Evolutionary conservation across 768 basidiomycete genomes (phyloP).

Genomic region (Lyophyllum semitale): DNA sequence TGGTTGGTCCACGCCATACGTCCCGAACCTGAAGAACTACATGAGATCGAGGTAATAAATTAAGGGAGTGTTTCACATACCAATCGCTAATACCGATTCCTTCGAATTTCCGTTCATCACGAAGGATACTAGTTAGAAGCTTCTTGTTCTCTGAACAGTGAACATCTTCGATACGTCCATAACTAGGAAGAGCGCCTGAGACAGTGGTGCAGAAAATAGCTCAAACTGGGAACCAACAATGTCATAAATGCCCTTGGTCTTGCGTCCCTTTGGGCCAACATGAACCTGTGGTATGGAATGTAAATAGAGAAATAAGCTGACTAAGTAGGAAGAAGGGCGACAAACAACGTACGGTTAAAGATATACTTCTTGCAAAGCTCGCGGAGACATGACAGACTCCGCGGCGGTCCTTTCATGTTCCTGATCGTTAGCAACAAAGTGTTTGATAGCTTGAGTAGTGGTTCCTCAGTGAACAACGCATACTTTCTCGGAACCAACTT

Average conservation of each 20-base stretch:
- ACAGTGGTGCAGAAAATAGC: neutral
- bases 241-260: constrained; percentile 71
- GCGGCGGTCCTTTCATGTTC: constrained; percentile 70
- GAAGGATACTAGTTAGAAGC: constrained; percentile 63
- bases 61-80: constrained; percentile 36
- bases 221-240: constrained; percentile 37
- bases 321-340: neutral
- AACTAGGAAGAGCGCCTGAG: constrained; percentile 37
- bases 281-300: constrained; percentile 44
- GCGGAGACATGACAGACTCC: constrained; percentile 62
- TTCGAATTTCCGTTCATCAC: constrained; percentile 74
- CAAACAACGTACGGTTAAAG: constrained; percentile 57
- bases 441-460: constrained; percentile 58
- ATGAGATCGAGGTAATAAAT: neutral
- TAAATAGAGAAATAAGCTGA: neutral
- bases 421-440: constrained; percentile 74
- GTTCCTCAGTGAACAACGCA: neutral
- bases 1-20: constrained; percentile 66
- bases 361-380: constrained; percentile 73
- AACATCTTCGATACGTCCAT: constrained; percentile 71
- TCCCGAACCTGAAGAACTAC: constrained; percentile 55
- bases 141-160: constrained; percentile 71
- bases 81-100: constrained; percentile 80
- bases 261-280: constrained; percentile 66
- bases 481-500: neutral